phyloP scores from a whole-genome alignment of 1,139 yeast genomes.

The Debaryomyces sp. region DNA sequence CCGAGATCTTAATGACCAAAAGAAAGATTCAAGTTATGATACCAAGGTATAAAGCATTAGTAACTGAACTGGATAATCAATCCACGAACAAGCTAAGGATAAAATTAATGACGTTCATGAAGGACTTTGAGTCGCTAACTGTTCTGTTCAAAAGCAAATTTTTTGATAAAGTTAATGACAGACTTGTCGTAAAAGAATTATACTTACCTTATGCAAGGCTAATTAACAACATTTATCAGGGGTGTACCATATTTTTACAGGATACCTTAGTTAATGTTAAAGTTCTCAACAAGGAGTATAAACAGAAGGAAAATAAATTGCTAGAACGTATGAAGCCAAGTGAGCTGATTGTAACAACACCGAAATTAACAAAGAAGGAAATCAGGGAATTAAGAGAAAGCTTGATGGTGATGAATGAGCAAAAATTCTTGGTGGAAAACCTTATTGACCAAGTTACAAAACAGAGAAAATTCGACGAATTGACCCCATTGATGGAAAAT shows the following conservation, averaged over 20 bases:
- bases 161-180: slow-evolving; percentile 20
- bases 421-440: slow-evolving; percentile 66
- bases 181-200: slow-evolving; percentile 18
- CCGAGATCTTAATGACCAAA: slow-evolving; percentile 36
- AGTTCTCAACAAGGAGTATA: slow-evolving; percentile 26
- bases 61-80: slow-evolving; percentile 12
- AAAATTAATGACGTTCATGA: slow-evolving; percentile 30
- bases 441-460: slow-evolving; percentile 64
- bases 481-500: slow-evolving; percentile 61
- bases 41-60: slow-evolving; percentile 29
- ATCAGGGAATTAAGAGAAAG: slow-evolving; percentile 69
- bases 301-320: slow-evolving; percentile 24
- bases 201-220: slow-evolving; percentile 21
- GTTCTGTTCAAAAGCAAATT: slow-evolving; percentile 28
- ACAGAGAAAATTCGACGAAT: slow-evolving; percentile 77
- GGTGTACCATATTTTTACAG: slow-evolving; percentile 36
- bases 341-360: slow-evolving; percentile 11
- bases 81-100: slow-evolving; percentile 27
- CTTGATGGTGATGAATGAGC: slow-evolving; percentile 86
- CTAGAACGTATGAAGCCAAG: slow-evolving; percentile 9
- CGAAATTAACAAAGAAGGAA: slow-evolving; percentile 48
- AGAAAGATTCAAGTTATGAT: slow-evolving; percentile 34
- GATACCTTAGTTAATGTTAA: slow-evolving; percentile 35
- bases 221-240: slow-evolving; percentile 38
- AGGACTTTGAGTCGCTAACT: slow-evolving; percentile 37